A percentile compares a stretch with the other conserved stretches of the same genome.
Conservation (phyloP, 257 asterid species). For the Coffea canephora region DNA sequence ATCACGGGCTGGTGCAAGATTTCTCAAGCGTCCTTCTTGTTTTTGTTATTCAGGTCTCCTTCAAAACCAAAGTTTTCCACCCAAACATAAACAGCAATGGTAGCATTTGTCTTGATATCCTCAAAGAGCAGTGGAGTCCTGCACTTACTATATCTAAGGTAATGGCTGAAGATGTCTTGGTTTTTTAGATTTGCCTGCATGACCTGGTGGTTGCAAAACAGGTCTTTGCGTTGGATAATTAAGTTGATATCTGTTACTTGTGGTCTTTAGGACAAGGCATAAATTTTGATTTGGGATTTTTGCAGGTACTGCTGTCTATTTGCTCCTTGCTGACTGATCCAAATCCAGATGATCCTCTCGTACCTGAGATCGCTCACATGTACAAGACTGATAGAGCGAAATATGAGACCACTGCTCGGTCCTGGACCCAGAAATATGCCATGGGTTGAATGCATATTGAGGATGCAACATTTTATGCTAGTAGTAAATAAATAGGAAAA, state of each 20-base stretch:
- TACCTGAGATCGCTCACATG: slow-evolving; percentile 77
- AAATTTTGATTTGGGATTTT: background rate
- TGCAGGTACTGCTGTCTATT: slow-evolving; percentile 71
- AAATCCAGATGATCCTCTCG: slow-evolving; percentile 82
- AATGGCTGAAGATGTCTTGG: background rate
- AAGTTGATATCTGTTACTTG: background rate
- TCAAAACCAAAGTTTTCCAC: slow-evolving; percentile 47
- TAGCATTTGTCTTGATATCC: slow-evolving; percentile 50
- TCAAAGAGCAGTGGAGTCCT: slow-evolving; percentile 56
- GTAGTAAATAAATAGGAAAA: slow-evolving; percentile 35
- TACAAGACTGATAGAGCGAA: slow-evolving; percentile 67
- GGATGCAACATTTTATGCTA: slow-evolving; percentile 16
- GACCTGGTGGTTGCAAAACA: background rate
- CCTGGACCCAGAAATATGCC: slow-evolving; percentile 84
- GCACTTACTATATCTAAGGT: slow-evolving; percentile 52
- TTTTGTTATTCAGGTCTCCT: slow-evolving; percentile 32
- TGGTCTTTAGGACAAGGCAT: background rate
- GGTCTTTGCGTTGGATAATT: background rate
- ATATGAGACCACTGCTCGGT: slow-evolving; percentile 73
- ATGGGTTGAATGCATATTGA: slow-evolving; percentile 44
- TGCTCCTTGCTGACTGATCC: slow-evolving; percentile 87
- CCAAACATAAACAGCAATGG: slow-evolving; percentile 52
- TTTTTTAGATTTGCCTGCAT: background rate
- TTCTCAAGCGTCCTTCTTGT: background rate
- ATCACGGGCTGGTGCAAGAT: background rate